phyloP scores from a whole-genome alignment of 1,284 basidiomycete genomes.

The Moesziomyces sp. region DNA sequence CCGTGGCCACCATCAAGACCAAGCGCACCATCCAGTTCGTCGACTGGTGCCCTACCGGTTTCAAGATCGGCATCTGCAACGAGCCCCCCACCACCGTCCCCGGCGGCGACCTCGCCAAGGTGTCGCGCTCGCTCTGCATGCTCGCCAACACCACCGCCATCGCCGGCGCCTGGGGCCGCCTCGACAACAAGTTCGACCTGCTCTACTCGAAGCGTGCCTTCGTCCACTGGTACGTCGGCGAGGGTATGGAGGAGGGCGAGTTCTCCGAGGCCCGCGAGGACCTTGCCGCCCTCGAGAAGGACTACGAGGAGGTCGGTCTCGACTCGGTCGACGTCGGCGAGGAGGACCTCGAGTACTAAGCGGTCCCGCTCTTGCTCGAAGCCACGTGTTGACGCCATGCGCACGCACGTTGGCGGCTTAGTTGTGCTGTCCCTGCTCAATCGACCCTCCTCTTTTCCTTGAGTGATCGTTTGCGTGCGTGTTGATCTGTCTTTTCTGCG shows the following conservation, averaged over 20 bases:
- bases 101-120: constrained; percentile 93
- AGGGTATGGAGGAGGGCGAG: constrained; percentile 99
- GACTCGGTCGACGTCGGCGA: constrained; percentile 84
- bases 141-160: constrained; percentile 94
- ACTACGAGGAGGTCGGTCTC: constrained; percentile 76
- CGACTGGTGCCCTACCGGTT: constrained; percentile 99
- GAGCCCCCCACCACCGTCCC: constrained; percentile 86
- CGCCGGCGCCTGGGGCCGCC: constrained; percentile 90
- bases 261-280: constrained; percentile 98
- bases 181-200: constrained; percentile 99
- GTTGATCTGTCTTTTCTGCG: background rate
- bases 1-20: constrained; percentile 93
- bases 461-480: no score
- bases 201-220: constrained; percentile 72
- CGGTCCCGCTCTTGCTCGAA: background rate
- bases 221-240: constrained; percentile 79
- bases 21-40: constrained; percentile 80
- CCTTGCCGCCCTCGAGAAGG: constrained; percentile 92
- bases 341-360: constrained; percentile 72
- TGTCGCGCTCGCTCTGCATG: constrained; percentile 95
- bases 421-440: no score
- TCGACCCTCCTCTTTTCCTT: background rate
- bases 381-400: constrained; percentile 1
- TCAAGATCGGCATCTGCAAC: constrained; percentile 95
- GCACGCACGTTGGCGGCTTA: background rate